phyloP scores from a whole-genome alignment of 2,329 filamentous ascomycete species.

The Phialocephala sp. region DNA sequence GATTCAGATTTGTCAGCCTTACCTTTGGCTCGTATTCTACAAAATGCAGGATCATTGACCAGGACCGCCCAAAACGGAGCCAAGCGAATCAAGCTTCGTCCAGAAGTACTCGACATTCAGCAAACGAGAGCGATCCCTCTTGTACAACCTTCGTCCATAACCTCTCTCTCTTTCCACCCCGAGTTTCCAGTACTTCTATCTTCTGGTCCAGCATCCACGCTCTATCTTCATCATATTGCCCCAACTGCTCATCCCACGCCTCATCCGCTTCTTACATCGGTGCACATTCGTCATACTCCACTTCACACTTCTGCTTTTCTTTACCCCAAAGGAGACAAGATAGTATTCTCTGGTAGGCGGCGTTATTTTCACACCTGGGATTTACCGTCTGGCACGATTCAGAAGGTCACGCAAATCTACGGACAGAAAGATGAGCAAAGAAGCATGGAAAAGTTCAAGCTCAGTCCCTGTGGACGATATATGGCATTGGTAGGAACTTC shows the following conservation, averaged over 20 bases:
- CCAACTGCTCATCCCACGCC: conserved; percentile 76
- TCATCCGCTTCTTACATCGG: conserved; percentile 87
- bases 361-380: conserved; percentile 97
- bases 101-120: conserved; percentile 90
- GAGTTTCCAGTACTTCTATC: conserved; percentile 87
- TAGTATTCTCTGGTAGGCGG: conserved; percentile 87
- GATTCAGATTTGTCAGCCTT: conserved; percentile 69
- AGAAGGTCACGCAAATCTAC: conserved; percentile 79
- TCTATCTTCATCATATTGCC: conserved; percentile 89
- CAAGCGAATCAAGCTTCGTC: conserved; percentile 75
- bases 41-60: conserved; percentile 72
- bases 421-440: conserved; percentile 82
- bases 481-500: conserved; percentile 82
- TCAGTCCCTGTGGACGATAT: conserved; percentile 85
- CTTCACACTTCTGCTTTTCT: conserved; percentile 84
- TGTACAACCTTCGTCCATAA: conserved; percentile 78
- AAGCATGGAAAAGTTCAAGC: conserved; percentile 87
- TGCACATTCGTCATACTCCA: conserved; percentile 85
- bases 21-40: conserved; percentile 80
- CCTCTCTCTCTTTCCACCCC: conserved; percentile 88
- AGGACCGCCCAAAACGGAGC: conserved; percentile 49
- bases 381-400: conserved; percentile 77
- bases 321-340: conserved; percentile 71
- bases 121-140: conserved; percentile 84
- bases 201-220: conserved; percentile 81